These are phyloP conservation scores for Globisporangium barbulae DNA, from an alignment of 352 stramenopile genomes.

Conservation along the genomic window DNA sequence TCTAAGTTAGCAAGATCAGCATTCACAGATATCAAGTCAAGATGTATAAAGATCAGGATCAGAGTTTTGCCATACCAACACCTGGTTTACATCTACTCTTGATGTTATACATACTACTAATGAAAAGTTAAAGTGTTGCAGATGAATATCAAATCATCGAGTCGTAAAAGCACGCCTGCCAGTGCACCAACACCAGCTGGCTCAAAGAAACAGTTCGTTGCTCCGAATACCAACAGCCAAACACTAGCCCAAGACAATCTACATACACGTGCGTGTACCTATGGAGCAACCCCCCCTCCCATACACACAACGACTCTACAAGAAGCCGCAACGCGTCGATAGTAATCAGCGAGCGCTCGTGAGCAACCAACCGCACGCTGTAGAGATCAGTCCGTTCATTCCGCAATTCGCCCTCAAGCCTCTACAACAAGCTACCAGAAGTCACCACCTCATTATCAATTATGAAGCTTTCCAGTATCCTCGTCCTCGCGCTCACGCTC, in stretches of 20 bases:
- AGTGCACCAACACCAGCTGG: conserved; percentile 6
- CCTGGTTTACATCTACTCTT: not conserved
- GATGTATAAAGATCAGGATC: too few relatives aligned
- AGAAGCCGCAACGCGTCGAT: not conserved
- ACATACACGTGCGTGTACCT: too few relatives aligned
- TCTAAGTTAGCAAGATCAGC: too few relatives aligned
- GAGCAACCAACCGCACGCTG: not conserved
- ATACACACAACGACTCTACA: conserved; percentile 1
- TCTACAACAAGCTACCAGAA: not conserved
- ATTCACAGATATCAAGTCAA: too few relatives aligned
- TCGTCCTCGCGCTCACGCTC: conserved; percentile 4
- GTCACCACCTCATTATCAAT: not conserved
- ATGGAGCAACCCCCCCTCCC: too few relatives aligned
- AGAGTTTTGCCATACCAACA: too few relatives aligned
- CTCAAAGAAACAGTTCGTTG: conserved; percentile 5
- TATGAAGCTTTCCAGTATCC: conserved; percentile 13
- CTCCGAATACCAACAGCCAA: conserved; percentile 1
- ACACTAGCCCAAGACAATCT: too few relatives aligned
- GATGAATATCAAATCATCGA: not conserved
- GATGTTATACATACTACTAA: not conserved
- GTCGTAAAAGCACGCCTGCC: not conserved
- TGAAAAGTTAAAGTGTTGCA: not conserved
- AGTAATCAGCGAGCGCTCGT: not conserved
- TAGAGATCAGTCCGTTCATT: conserved; percentile 6
- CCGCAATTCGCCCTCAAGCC: conserved; percentile 2